Evolutionary conservation across 1,284 basidiomycete genomes (phyloP).

Genomic region (Veloboletus limbatus): DNA sequence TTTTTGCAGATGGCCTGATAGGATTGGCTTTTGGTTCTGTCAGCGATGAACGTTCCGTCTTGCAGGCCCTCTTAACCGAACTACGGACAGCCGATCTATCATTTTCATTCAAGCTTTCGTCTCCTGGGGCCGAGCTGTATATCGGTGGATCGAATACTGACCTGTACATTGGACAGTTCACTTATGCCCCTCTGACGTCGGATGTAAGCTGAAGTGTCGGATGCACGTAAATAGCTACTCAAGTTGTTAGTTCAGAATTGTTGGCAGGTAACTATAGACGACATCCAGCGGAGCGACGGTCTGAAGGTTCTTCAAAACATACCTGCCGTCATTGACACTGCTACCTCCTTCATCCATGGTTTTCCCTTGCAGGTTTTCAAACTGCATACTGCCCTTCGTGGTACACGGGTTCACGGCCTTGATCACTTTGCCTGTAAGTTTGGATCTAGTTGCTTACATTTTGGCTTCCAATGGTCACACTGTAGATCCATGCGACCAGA

Average conservation of each 20-base stretch:
- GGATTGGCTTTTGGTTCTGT: slow-evolving; percentile 31
- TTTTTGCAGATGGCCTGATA: slow-evolving; percentile 29
- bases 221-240: not conserved
- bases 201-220: slow-evolving; percentile 19
- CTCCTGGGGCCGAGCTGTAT: slow-evolving; percentile 33
- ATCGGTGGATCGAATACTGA: slow-evolving; percentile 35
- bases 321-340: no score
- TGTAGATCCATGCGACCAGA: slow-evolving; percentile 39
- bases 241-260: slow-evolving; percentile 16
- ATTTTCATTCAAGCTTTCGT: slow-evolving; percentile 40
- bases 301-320: no score
- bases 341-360: no score
- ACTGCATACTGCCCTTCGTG: slow-evolving; percentile 11
- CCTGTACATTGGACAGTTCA: slow-evolving; percentile 17
- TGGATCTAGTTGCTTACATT: not conserved
- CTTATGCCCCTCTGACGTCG: slow-evolving; percentile 28
- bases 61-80: no score
- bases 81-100: slow-evolving; percentile 20
- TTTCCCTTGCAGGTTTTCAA: no score
- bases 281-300: no score
- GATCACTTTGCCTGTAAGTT: slow-evolving; percentile 9
- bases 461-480: slow-evolving; percentile 26
- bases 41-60: slow-evolving; percentile 11
- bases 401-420: not conserved
- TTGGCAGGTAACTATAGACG: slow-evolving; percentile 30